Conservation (phyloP, 805 yeast genomes). For the Tetrapisispora iriomotensis region DNA sequence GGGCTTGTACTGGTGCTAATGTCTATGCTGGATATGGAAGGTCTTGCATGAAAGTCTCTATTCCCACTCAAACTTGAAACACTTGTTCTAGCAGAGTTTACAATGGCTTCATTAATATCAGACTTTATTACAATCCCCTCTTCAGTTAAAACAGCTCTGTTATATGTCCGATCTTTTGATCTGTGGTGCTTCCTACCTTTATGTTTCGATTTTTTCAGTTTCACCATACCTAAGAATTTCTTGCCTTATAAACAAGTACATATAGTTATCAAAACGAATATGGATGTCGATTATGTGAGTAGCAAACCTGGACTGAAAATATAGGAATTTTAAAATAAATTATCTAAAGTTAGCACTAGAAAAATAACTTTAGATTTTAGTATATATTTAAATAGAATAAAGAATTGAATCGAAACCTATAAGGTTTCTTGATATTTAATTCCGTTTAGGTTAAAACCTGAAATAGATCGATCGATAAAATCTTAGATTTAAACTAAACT, state of each 20-base stretch:
- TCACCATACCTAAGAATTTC: neutral
- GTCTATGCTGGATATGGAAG: neutral
- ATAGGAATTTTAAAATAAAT: no score
- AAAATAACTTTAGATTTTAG: no score
- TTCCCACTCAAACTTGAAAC: slow-evolving; percentile 7
- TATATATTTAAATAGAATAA: no score
- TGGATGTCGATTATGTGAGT: no score
- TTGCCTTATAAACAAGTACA: neutral
- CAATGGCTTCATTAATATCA: slow-evolving; percentile 11
- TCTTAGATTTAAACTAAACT: no score
- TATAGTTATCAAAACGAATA: no score
- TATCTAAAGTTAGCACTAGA: no score
- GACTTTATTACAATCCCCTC: slow-evolving; percentile 30
- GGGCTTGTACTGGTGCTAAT: slow-evolving; percentile 5
- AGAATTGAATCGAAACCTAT: no score
- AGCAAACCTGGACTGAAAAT: no score
- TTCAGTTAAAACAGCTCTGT: slow-evolving; percentile 25
- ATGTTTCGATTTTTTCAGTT: neutral
- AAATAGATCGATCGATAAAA: no score
- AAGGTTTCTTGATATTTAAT: no score
- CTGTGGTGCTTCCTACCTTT: slow-evolving; percentile 1
- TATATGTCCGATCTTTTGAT: neutral
- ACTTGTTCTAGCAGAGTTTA: slow-evolving; percentile 6
- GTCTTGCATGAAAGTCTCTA: neutral
- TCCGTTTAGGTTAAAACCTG: no score